phyloP scores from a whole-genome alignment of 1,284 basidiomycete genomes.

The Ceratobasidium sp. region DNA sequence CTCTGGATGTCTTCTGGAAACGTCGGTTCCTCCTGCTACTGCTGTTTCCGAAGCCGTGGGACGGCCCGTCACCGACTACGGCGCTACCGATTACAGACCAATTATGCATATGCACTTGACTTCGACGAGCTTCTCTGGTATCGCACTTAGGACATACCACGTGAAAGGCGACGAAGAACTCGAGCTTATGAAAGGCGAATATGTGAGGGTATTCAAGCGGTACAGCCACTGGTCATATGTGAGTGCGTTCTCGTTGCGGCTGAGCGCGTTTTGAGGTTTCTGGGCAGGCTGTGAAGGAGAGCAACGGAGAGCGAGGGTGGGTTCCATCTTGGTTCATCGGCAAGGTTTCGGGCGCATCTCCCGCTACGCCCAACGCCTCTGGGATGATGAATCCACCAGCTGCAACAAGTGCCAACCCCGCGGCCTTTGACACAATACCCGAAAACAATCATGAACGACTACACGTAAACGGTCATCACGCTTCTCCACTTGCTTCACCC shows the following conservation, averaged over 20 bases:
- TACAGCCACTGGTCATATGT: slow-evolving; percentile 98
- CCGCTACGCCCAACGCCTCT: background rate
- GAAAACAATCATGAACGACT: too few species aligned
- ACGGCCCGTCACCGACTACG: slow-evolving; percentile 46
- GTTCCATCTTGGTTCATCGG: slow-evolving; percentile 10
- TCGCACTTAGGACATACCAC: slow-evolving; percentile 95
- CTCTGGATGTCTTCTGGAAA: slow-evolving; percentile 94
- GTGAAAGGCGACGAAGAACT: slow-evolving; percentile 92
- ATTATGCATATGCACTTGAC: slow-evolving; percentile 90
- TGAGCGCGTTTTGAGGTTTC: background rate
- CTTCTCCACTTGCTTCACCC: too few species aligned
- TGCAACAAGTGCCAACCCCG: too few species aligned
- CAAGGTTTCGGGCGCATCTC: background rate
- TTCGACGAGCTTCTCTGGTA: slow-evolving; percentile 92
- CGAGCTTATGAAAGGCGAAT: slow-evolving; percentile 86
- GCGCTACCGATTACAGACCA: slow-evolving; percentile 58
- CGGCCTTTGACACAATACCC: too few species aligned
- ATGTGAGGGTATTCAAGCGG: slow-evolving; percentile 92
- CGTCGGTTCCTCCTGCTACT: slow-evolving; percentile 80
- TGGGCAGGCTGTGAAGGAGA: background rate
- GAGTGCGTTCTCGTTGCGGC: slow-evolving; percentile 54
- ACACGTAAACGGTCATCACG: too few species aligned
- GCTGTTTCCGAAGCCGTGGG: slow-evolving; percentile 77
- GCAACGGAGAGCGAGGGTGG: background rate
- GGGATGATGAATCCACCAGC: too few species aligned